Evolutionary conservation across 441 rosid species (phyloP).

Genomic region (Breynia disticha): DNA sequence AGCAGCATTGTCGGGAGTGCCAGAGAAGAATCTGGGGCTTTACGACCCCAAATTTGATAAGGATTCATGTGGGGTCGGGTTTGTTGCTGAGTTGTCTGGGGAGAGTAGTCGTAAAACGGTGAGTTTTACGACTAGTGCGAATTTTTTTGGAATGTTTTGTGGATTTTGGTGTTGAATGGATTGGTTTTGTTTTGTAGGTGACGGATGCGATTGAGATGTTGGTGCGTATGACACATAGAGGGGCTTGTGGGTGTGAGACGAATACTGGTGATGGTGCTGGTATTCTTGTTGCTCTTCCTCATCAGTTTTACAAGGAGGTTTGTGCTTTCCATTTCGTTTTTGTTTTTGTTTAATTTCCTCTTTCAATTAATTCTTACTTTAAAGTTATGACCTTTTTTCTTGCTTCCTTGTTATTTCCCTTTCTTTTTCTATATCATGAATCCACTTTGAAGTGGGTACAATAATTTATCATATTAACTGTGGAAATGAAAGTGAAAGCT

Average conservation of each 20-base stretch:
- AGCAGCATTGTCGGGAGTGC: conserved; percentile 74
- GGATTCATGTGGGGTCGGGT: conserved; percentile 99
- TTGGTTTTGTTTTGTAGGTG: conserved; percentile 32
- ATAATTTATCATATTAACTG: no score
- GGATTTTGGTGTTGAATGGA: no score
- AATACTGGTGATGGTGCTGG: conserved; percentile 99
- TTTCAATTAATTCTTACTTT: not conserved
- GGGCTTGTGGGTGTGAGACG: conserved; percentile 98
- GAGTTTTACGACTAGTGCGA: no score
- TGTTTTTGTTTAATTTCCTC: no score
- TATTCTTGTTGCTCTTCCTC: conserved; percentile 92
- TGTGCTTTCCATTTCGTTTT: not conserved
- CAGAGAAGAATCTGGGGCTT: conserved; percentile 97
- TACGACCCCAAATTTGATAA: conserved; percentile 91
- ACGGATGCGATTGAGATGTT: conserved; percentile 97
- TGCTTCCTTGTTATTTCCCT: no score
- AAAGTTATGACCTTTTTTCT: not conserved
- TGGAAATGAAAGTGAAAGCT: no score
- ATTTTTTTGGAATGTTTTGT: no score
- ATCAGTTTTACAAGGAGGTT: conserved; percentile 70
- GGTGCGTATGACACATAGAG: conserved; percentile 95
- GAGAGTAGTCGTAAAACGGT: conserved; percentile 90
- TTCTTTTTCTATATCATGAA: no score
- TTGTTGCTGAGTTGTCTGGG: conserved; percentile 92
- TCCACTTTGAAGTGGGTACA: no score